A percentile compares a stretch with the other conserved stretches of the same genome.
Evolutionary conservation across 1,284 basidiomycete genomes (phyloP).

Genomic region (Sparassis latifolia): DNA sequence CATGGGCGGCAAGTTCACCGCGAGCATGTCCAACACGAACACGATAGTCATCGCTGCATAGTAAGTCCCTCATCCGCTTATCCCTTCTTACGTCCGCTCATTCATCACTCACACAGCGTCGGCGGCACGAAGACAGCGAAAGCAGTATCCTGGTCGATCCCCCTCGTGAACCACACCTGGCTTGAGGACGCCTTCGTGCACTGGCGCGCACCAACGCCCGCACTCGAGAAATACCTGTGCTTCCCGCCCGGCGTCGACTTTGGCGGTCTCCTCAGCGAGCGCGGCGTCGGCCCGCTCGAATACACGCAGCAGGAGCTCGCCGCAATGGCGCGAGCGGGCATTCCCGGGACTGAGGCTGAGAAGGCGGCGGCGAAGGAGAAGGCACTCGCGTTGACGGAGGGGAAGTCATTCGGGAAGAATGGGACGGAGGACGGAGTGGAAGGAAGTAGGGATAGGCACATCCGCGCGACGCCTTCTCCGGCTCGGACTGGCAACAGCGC

Average conservation of each 20-base stretch:
- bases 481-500: no score
- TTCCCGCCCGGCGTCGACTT: conserved; percentile 68
- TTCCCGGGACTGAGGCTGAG: no score
- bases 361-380: no score
- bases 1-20: conserved; percentile 77
- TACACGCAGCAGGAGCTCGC: no score
- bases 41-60: conserved; percentile 80
- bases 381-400: no score
- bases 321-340: no score
- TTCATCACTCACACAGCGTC: conserved; percentile 35
- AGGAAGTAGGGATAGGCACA: no score
- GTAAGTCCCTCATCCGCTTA: conserved; percentile 33
- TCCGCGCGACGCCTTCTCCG: no score
- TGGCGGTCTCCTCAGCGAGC: conserved; percentile 36
- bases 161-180: conserved; percentile 85
- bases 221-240: conserved; percentile 55
- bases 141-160: conserved; percentile 75
- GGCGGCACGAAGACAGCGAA: conserved; percentile 70
- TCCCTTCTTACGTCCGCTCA: neutral
- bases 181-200: conserved; percentile 81
- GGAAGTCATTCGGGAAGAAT: no score
- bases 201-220: conserved; percentile 64
- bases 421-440: no score
- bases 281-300: no score
- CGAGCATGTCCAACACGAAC: conserved; percentile 70